Conservation (phyloP, 2,329 filamentous ascomycete genomes). For the Helicocarpus griseus region DNA sequence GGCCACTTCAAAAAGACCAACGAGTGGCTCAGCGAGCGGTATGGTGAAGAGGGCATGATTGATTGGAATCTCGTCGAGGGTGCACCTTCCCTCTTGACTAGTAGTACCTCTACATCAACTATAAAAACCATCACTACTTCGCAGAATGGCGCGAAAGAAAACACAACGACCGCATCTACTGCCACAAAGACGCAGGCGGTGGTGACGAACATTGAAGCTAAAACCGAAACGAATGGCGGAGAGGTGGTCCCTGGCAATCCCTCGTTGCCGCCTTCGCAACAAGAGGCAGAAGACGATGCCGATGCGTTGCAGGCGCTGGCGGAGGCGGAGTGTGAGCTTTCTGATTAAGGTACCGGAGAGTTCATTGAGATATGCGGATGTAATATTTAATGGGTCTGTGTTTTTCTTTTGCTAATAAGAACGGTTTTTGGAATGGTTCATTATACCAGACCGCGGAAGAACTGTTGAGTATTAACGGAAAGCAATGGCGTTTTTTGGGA, state of each 20-base stretch:
- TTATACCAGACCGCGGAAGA: no score
- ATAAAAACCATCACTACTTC: no score
- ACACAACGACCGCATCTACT: background rate
- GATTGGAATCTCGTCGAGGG: conserved; percentile 60
- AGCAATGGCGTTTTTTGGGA: no score
- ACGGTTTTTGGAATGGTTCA: no score
- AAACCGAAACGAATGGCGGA: conserved; percentile 4
- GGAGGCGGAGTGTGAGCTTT: conserved; percentile 17
- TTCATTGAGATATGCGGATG: background rate
- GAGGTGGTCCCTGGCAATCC: conserved; percentile 30
- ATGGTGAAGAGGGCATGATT: conserved; percentile 70
- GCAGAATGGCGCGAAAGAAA: background rate
- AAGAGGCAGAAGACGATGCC: conserved; percentile 23
- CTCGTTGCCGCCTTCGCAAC: background rate
- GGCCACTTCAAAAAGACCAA: conserved; percentile 41
- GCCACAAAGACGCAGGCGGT: background rate
- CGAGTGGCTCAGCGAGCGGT: conserved; percentile 63
- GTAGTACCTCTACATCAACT: background rate
- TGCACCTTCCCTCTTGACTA: background rate
- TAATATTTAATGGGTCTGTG: no score
- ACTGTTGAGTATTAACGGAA: no score
- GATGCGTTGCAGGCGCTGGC: conserved; percentile 34
- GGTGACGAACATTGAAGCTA: background rate
- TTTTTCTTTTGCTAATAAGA: no score
- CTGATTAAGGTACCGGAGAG: background rate